phyloP scores from a whole-genome alignment of 768 basidiomycete species.

The Podaxis sp. region DNA sequence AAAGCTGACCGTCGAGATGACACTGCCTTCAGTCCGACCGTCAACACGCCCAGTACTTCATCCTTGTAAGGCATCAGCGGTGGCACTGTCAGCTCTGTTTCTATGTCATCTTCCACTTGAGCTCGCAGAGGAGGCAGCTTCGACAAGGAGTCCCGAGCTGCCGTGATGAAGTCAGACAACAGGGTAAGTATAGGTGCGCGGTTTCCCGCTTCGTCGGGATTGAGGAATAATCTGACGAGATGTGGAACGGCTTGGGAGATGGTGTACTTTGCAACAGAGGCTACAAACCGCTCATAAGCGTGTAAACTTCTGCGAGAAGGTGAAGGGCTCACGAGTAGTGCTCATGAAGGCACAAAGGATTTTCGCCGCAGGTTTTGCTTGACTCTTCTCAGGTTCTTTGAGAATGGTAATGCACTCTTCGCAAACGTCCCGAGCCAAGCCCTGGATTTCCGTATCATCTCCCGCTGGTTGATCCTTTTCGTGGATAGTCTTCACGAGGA shows the following conservation, averaged over 20 bases:
- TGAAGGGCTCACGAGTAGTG: constrained; percentile 65
- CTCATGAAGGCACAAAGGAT: constrained; percentile 74
- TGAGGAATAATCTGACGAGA: constrained; percentile 71
- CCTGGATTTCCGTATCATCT: constrained; percentile 42
- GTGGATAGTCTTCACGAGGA: constrained; percentile 76
- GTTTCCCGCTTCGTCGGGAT: constrained; percentile 65
- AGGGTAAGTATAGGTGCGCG: constrained; percentile 66
- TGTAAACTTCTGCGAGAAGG: background rate
- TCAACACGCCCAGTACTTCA: constrained; percentile 64
- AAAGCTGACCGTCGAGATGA: constrained; percentile 59
- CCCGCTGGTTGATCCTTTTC: constrained; percentile 38
- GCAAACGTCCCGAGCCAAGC: constrained; percentile 71
- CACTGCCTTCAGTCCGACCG: constrained; percentile 52
- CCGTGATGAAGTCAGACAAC: constrained; percentile 62
- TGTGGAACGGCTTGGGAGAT: constrained; percentile 70
- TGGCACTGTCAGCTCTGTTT: constrained; percentile 16
- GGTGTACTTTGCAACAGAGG: constrained; percentile 64
- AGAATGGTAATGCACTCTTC: constrained; percentile 79
- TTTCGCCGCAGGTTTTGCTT: constrained; percentile 85
- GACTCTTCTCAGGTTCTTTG: constrained; percentile 90
- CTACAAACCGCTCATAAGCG: constrained; percentile 33
- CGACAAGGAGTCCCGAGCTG: constrained; percentile 43
- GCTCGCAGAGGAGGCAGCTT: constrained; percentile 12
- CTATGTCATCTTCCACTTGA: constrained; percentile 10
- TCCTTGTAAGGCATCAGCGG: constrained; percentile 69